Conservation (phyloP, 2,329 filamentous ascomycete species). For the Rhynchosporium graminicola region DNA sequence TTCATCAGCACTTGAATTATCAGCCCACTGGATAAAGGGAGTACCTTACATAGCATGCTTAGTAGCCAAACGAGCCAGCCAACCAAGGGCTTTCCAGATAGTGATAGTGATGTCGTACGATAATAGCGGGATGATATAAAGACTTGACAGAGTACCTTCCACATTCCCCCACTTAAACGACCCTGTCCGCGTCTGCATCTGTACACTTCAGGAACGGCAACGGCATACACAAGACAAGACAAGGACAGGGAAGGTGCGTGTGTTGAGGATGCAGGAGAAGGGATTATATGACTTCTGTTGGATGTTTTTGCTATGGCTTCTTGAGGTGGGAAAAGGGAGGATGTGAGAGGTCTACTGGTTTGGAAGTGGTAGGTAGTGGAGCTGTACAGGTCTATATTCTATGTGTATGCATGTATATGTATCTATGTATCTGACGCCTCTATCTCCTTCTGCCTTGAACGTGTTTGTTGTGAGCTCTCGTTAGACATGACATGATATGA, state of each 20-base stretch:
- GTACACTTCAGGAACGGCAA: background rate
- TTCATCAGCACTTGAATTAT: too few relatives aligned
- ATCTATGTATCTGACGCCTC: conserved; percentile 16
- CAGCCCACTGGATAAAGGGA: too few relatives aligned
- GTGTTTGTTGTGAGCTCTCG: too few relatives aligned
- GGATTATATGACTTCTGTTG: conserved; percentile 7
- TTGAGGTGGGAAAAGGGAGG: background rate
- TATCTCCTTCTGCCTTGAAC: background rate
- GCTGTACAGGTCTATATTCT: background rate
- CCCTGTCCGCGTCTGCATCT: background rate
- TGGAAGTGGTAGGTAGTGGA: background rate
- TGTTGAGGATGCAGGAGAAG: conserved; percentile 11
- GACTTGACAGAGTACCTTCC: too few relatives aligned
- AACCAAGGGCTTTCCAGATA: too few relatives aligned
- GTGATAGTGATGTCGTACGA: too few relatives aligned
- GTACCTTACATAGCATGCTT: too few relatives aligned
- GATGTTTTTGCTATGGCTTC: background rate
- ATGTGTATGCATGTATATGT: conserved; percentile 12
- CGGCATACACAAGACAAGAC: background rate
- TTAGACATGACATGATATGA: too few relatives aligned
- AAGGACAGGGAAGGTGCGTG: conserved; percentile 5
- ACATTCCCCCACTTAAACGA: background rate
- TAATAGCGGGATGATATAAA: too few relatives aligned
- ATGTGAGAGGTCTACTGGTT: background rate
- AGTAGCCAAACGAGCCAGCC: too few relatives aligned